Base-by-base conservation (phyloP, 805 yeast species). In the Lipomyces yamadae region DNA sequence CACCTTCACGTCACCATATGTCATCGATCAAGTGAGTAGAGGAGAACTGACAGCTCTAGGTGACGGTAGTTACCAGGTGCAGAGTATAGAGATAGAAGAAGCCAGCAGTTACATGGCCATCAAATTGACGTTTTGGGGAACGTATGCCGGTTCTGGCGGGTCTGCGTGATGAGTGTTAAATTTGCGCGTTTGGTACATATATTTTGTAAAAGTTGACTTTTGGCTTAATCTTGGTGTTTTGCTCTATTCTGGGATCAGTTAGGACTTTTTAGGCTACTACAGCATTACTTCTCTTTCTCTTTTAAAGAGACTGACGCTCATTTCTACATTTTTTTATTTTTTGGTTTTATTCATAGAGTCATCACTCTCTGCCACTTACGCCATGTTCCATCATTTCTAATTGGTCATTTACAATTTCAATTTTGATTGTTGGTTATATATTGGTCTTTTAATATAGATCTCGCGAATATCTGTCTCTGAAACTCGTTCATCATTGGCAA, bases 41-140 rank as follows among this genome's bases (percentile, higher is more conserved):
- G 70, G 70, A 32, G 52, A 53, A 48, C 33, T 67, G n/a, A 53
- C 54, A 2, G 33, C 32, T 10, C 55, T 35, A 4, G 61, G 63
- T 32, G 60, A 58, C 11, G 62, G 56, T 7, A 32, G 52, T 8
- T 67, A 67, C 56, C 37, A 52, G 48, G 52, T 67, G 18, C 34
- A 59, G 7, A 67, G 70, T 62, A 58, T 64, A 15, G 50, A 60
- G 4, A 61, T 57, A 48, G 64, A 64, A 33, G 70, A 67, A 32
- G 67, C 63, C 6, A 63, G 56, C 39, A 64, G 66, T 34, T 64
- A 60, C 54, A 67, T 67, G 70, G 67, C 70, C 18, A 61, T 67
- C 39, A 35, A 10, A 34, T 45, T 67, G 29, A 58, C 56, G 4
- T 63, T 67, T 45, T 62, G 63, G 63, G 70, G 70, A 33, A 50